phyloP scores from a whole-genome alignment of 2,329 filamentous ascomycete species.

The Exophiala phaeomuriformis region DNA sequence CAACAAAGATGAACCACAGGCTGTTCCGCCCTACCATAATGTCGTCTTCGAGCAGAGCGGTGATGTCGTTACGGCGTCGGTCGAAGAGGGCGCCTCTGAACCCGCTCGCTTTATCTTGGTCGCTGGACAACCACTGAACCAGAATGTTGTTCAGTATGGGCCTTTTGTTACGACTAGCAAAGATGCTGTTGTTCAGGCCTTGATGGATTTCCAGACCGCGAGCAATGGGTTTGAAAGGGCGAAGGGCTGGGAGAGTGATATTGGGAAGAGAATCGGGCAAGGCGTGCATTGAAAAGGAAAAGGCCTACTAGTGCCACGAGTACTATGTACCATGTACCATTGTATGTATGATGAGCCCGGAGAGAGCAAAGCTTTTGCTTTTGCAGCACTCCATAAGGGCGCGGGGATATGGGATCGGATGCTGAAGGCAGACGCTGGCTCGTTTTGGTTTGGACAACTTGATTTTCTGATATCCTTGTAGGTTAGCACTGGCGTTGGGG shows the following conservation, averaged over 20 bases:
- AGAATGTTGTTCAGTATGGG: constrained; percentile 74
- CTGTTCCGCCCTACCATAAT: constrained; percentile 69
- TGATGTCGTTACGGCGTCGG: constrained; percentile 64
- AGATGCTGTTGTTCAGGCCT: constrained; percentile 67
- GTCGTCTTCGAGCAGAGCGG: constrained; percentile 78
- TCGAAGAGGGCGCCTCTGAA: constrained; percentile 57
- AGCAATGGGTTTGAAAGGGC: constrained; percentile 75
- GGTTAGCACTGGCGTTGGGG: too few species aligned
- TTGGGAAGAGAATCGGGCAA: constrained; percentile 64
- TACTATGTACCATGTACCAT: too few species aligned
- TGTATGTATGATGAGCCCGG: too few species aligned
- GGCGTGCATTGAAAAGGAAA: constrained; percentile 1
- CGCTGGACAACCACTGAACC: constrained; percentile 71
- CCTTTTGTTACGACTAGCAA: constrained; percentile 71
- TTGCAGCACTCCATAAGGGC: too few species aligned
- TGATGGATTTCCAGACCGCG: constrained; percentile 65
- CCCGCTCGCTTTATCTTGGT: constrained; percentile 54
- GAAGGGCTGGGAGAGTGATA: constrained; percentile 73
- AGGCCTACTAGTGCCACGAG: too few species aligned
- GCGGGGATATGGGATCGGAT: too few species aligned
- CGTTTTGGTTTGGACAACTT: too few species aligned
- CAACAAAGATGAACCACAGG: constrained; percentile 32
- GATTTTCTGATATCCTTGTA: too few species aligned
- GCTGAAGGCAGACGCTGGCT: too few species aligned
- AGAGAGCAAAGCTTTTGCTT: too few species aligned